A percentile compares a stretch with the other conserved stretches of the same genome.
phyloP scores from a whole-genome alignment of 805 yeast genomes.

The Saturnispora serradocipensis region DNA sequence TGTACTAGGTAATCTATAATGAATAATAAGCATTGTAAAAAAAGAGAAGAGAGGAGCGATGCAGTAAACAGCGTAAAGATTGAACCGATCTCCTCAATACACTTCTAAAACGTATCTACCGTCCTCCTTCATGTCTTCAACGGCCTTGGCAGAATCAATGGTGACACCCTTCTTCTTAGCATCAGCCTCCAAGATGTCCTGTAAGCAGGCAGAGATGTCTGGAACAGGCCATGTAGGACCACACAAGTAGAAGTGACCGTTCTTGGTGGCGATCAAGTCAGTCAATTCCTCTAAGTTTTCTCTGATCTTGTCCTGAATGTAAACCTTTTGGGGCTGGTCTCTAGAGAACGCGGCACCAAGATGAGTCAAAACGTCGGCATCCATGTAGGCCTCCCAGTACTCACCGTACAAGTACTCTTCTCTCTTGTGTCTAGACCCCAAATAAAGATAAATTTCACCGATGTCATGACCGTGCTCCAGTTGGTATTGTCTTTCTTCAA shows the following conservation, averaged over 20 bases:
- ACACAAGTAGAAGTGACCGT: conserved; percentile 91
- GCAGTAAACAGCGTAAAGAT: neutral
- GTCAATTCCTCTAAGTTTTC: conserved; percentile 65
- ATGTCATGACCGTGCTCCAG: conserved; percentile 78
- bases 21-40: neutral
- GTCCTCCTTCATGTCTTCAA: conserved; percentile 87
- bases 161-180: conserved; percentile 58
- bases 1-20: neutral
- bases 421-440: conserved; percentile 92
- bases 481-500: conserved; percentile 94
- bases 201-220: conserved; percentile 82
- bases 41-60: neutral
- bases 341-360: conserved; percentile 97
- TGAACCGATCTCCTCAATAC: conserved; percentile 38
- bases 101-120: conserved; percentile 92
- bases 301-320: conserved; percentile 88
- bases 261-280: conserved; percentile 65
- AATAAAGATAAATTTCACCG: conserved; percentile 78
- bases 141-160: conserved; percentile 66
- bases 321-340: conserved; percentile 91
- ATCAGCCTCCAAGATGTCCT: conserved; percentile 66
- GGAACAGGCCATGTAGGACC: conserved; percentile 99
- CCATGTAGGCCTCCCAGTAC: conserved; percentile 92
- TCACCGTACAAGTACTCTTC: conserved; percentile 96
- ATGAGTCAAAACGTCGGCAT: conserved; percentile 85